Percentiles rank a stretch among this genome's conserved stretches.
phyloP scores from a whole-genome alignment of 192 early-diverging fungal species.

The Anaeromyces robustus region DNA sequence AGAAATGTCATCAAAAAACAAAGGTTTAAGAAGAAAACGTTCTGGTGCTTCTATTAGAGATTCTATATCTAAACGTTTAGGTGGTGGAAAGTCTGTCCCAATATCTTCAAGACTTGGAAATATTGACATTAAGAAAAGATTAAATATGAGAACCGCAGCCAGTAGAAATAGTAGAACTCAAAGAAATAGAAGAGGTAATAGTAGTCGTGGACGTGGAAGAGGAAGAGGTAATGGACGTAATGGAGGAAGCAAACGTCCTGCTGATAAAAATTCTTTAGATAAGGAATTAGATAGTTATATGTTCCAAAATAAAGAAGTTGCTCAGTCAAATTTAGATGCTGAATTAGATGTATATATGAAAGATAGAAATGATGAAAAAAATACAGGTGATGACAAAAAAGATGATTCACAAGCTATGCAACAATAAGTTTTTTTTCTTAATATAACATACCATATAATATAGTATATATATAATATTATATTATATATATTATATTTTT shows the following conservation, averaged over 20 bases:
- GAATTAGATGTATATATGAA: not conserved
- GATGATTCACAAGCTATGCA: not conserved
- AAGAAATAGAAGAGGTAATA: not conserved
- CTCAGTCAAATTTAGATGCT: not conserved
- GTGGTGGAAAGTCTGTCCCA: not conserved
- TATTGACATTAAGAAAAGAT: not conserved
- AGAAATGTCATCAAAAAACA: not conserved
- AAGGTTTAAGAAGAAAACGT: not conserved
- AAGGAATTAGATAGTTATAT: not conserved
- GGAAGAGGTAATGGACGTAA: not conserved
- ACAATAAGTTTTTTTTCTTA: not conserved
- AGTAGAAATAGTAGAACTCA: not conserved
- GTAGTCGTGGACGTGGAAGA: not conserved
- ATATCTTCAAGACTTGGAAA: not conserved
- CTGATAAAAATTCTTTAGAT: not conserved
- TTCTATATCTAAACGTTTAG: not conserved
- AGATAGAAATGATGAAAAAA: not conserved
- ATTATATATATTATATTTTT: too few relatives aligned
- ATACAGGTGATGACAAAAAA: not conserved
- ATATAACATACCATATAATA: too few relatives aligned
- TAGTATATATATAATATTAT: too few relatives aligned
- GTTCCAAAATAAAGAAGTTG: not conserved
- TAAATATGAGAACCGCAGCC: not conserved
- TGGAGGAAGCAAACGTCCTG: not conserved
- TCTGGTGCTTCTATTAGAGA: not conserved